These are phyloP conservation scores for Solidago caesia DNA, from an alignment of 129 eudicot genomes.

Conservation along the genomic window DNA sequence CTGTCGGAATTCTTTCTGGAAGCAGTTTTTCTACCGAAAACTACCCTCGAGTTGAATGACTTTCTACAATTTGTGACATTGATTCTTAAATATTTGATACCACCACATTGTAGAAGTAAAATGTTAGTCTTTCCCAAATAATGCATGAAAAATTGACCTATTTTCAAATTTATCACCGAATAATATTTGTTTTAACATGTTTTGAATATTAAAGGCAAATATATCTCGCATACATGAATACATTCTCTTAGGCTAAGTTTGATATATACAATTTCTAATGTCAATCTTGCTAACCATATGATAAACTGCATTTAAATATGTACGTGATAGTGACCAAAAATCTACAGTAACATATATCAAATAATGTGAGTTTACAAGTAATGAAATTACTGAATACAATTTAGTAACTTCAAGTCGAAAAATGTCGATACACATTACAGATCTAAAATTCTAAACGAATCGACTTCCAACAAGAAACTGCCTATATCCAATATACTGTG, in stretches of 20 bases:
- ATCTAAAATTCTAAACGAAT: slow-evolving; percentile 5
- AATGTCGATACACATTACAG: slow-evolving; percentile 4
- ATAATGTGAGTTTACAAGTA: background rate
- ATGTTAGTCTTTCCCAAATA: too few relatives aligned
- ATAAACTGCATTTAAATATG: background rate
- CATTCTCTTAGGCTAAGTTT: too few relatives aligned
- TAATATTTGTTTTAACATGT: too few relatives aligned
- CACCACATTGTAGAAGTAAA: too few relatives aligned
- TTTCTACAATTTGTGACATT: too few relatives aligned
- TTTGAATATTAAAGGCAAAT: too few relatives aligned
- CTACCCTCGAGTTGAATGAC: too few relatives aligned
- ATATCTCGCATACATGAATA: background rate
- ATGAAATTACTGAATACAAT: background rate
- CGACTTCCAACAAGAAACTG: slow-evolving; percentile 16
- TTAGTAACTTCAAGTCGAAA: background rate
- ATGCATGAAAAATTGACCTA: too few relatives aligned
- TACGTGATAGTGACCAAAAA: background rate
- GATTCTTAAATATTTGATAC: too few relatives aligned
- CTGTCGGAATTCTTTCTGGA: too few relatives aligned
- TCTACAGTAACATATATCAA: background rate
- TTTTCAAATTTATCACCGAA: too few relatives aligned
- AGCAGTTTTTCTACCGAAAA: too few relatives aligned
- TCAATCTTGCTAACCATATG: background rate
- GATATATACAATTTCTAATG: background rate
- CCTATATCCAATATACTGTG: slow-evolving; percentile 20